Percentiles rank a stretch among this genome's conserved stretches.
These are phyloP conservation scores for Curvularia spicifera DNA, from an alignment of 2,329 filamentous ascomycete species.

Conservation along the genomic window DNA sequence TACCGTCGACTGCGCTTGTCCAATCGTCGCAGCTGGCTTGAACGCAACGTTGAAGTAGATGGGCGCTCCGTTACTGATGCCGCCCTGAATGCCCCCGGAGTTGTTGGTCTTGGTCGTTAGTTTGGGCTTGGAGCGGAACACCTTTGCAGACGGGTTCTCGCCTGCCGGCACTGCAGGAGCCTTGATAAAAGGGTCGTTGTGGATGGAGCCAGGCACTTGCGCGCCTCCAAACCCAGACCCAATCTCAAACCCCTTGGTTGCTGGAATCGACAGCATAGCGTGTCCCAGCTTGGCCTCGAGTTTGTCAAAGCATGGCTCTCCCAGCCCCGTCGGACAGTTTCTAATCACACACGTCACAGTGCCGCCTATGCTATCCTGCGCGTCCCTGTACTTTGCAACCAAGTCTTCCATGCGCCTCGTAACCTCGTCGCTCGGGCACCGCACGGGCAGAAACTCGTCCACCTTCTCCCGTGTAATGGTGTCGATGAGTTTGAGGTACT, in stretches of 20 bases:
- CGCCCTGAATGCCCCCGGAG: slow-evolving; percentile 92
- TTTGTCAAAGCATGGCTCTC: slow-evolving; percentile 95
- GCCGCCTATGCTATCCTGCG: slow-evolving; percentile 87
- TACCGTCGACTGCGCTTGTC: slow-evolving; percentile 82
- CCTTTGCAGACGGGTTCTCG: slow-evolving; percentile 52
- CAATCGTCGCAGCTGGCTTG: slow-evolving; percentile 94
- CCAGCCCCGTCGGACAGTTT: slow-evolving; percentile 82
- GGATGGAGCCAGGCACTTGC: slow-evolving; percentile 82
- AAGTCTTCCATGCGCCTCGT: slow-evolving; percentile 75
- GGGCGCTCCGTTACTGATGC: slow-evolving; percentile 89
- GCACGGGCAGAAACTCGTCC: slow-evolving; percentile 82
- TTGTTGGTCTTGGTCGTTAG: slow-evolving; percentile 93
- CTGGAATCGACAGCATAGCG: slow-evolving; percentile 93
- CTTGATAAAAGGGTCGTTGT: slow-evolving; percentile 87
- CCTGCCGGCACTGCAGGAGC: slow-evolving; percentile 58
- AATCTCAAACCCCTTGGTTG: slow-evolving; percentile 94
- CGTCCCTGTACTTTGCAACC: slow-evolving; percentile 79
- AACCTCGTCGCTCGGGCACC: slow-evolving; percentile 75
- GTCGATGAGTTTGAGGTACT: slow-evolving; percentile 76
- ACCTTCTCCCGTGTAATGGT: slow-evolving; percentile 76
- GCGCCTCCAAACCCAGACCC: slow-evolving; percentile 90
- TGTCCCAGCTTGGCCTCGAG: slow-evolving; percentile 89
- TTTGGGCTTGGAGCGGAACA: slow-evolving; percentile 56
- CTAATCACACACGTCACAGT: slow-evolving; percentile 93
- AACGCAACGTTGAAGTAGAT: slow-evolving; percentile 96